Base-by-base conservation (phyloP, 2,329 filamentous ascomycete species). In the Trichoderma hamatum region DNA sequence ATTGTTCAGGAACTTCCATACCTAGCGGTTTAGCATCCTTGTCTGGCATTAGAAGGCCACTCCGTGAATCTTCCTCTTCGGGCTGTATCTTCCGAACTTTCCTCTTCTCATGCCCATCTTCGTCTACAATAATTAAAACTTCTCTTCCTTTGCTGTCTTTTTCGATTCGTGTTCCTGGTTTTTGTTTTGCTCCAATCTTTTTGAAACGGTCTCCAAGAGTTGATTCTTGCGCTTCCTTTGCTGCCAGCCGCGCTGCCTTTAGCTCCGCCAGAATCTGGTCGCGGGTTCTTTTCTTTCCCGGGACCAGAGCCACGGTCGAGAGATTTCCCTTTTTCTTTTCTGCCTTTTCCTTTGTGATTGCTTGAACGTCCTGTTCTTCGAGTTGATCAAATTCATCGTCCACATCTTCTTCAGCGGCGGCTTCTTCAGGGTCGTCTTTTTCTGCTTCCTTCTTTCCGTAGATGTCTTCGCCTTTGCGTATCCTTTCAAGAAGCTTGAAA, bases 401-500 rank as follows among this genome's bases (percentile, higher is more conserved):
- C 24, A 90, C 80, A 73, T 80, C 78, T 5, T 80, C 76, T 16
- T 80, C 75, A 1, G 74, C 71, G 6, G 43, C n/a, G 7, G 34
- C 61, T 3, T 74, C 75, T 34, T 75, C 60, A 6, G 72, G 71
- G 2, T 75, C 77, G 1, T 77, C 75, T 9, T 80, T 75, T 11
- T 78, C 74, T 10, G 36, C 21, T 26, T 16, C 36, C n/a, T 56
- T 56, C 9, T 81, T 79, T n/a, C 75, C 78, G 72, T 84, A 85
- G 1, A 93, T 85, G 78, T 94, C 82, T 77, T 94, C 92, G 51
- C 91, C 92, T 67, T 85, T 86, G 70, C 86, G 86, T 70, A 92
- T 85, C 72, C 89, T 85, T 78, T 92, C 88, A 32, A 94, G 82
- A 14, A 98, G 82, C 78, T 92, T 91, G 77, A 93, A 92, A 80